These are phyloP conservation scores for Inonotus obliquus DNA, from an alignment of 1,284 basidiomycete genomes.

Conservation along the genomic window DNA sequence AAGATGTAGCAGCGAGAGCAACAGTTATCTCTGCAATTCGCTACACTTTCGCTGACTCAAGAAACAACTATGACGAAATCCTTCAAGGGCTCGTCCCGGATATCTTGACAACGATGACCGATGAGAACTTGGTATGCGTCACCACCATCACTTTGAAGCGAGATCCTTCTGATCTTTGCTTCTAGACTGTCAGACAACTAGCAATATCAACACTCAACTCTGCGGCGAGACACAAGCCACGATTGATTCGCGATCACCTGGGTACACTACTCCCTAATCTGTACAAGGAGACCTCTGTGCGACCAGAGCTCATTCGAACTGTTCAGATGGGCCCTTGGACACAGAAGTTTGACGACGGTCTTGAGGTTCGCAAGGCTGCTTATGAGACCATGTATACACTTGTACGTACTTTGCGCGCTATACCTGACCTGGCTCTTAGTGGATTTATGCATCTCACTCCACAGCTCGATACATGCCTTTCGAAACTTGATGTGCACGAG, in stretches of 20 bases:
- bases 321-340: constrained; percentile 99
- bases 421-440: neutral
- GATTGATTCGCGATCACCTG: constrained; percentile 86
- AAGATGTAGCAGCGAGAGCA: constrained; percentile 71
- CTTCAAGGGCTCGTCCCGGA: constrained; percentile 84
- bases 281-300: constrained; percentile 81
- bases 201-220: constrained; percentile 90
- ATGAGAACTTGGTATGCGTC: constrained; percentile 72
- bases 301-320: constrained; percentile 80
- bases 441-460: constrained; percentile 17
- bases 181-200: constrained; percentile 79
- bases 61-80: constrained; percentile 81
- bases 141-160: neutral
- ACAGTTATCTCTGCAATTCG: constrained; percentile 92
- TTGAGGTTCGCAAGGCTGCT: constrained; percentile 93
- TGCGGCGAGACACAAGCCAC: constrained; percentile 90
- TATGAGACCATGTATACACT: constrained; percentile 98
- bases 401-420: constrained; percentile 40
- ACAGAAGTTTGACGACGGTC: constrained; percentile 89
- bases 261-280: constrained; percentile 73
- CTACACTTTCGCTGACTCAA: constrained; percentile 91
- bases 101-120: constrained; percentile 85
- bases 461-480: constrained; percentile 85
- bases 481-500: constrained; percentile 79
- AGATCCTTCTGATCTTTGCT: constrained; percentile 3